Conservation (phyloP, 2,329 filamentous ascomycete species). For the Pseudocercospora eumusae region DNA sequence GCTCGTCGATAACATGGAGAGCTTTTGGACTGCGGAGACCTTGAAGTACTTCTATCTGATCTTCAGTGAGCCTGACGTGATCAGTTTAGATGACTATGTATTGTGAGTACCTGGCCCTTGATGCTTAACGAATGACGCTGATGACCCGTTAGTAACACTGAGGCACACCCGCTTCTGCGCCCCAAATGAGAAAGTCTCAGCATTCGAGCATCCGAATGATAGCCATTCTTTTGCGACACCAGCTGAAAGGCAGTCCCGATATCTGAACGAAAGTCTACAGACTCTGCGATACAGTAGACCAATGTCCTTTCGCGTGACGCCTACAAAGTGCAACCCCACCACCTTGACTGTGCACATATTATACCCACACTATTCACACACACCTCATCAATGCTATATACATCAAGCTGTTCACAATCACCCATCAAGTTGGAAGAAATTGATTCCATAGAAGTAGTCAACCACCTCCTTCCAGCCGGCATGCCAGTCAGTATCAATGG, state of each 20-base stretch:
- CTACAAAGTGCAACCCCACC: background rate
- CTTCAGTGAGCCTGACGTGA: slow-evolving; percentile 60
- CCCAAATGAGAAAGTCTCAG: slow-evolving; percentile 4
- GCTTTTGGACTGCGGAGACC: slow-evolving; percentile 70
- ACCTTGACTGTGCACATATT: background rate
- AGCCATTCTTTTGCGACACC: too few relatives aligned
- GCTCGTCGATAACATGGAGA: slow-evolving; percentile 66
- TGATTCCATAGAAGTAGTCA: slow-evolving; percentile 26
- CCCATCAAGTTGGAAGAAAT: slow-evolving; percentile 24
- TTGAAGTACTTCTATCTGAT: slow-evolving; percentile 68
- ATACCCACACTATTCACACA: background rate
- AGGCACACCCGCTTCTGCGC: slow-evolving; percentile 44
- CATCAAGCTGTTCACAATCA: background rate
- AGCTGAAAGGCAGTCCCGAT: background rate
- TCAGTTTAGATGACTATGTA: slow-evolving; percentile 59
- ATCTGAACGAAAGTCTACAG: background rate
- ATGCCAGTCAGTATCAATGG: background rate
- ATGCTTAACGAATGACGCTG: background rate
- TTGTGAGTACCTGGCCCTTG: slow-evolving; percentile 31
- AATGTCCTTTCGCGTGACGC: slow-evolving; percentile 2
- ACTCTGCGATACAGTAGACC: background rate
- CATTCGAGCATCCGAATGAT: too few relatives aligned
- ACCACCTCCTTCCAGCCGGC: slow-evolving; percentile 1
- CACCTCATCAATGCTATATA: background rate
- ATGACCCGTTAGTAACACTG: slow-evolving; percentile 42